Evolutionary conservation across 179 eudicot species (phyloP).

Genomic region (Drosera spatulata): DNA sequence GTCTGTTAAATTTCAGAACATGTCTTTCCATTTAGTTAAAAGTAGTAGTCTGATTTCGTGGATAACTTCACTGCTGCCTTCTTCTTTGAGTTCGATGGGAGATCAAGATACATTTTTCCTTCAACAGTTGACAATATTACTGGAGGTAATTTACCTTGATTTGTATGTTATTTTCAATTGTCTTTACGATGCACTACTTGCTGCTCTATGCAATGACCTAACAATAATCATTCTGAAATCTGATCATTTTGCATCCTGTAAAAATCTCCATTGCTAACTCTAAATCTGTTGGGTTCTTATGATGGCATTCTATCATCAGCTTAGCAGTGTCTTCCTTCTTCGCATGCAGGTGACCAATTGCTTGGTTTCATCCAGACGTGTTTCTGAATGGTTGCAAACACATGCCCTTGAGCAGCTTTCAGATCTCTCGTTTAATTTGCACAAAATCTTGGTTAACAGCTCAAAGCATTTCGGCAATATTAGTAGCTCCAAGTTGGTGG

Average conservation of each 20-base stretch:
- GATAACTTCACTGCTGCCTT: conserved; percentile 59
- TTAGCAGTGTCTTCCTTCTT: too few species aligned
- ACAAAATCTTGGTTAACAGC: conserved; percentile 29
- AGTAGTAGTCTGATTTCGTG: conserved; percentile 63
- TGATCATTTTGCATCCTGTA: too few species aligned
- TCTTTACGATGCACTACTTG: too few species aligned
- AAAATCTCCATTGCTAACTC: too few species aligned
- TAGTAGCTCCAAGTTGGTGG: conserved; percentile 21
- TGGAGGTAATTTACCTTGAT: conserved; percentile 45
- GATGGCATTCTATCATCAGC: too few species aligned
- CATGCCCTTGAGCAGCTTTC: conserved; percentile 73
- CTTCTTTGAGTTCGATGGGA: conserved; percentile 22
- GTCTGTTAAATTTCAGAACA: conserved; percentile 43
- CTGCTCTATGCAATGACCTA: too few species aligned
- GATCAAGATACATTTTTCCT: conserved; percentile 19
- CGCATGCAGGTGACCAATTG: conserved; percentile 38
- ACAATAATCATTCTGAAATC: too few species aligned
- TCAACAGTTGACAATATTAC: conserved; percentile 22
- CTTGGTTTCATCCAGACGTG: conserved; percentile 29
- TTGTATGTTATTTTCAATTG: too few species aligned
- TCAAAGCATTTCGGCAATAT: too few species aligned
- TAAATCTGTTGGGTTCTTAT: too few species aligned
- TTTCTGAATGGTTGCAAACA: conserved; percentile 56
- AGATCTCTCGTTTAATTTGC: conserved; percentile 56
- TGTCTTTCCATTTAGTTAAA: conserved; percentile 51